Evolutionary conservation across 148 eudicot genomes (phyloP).

Genomic region (Tetragonia tetragonoides): DNA sequence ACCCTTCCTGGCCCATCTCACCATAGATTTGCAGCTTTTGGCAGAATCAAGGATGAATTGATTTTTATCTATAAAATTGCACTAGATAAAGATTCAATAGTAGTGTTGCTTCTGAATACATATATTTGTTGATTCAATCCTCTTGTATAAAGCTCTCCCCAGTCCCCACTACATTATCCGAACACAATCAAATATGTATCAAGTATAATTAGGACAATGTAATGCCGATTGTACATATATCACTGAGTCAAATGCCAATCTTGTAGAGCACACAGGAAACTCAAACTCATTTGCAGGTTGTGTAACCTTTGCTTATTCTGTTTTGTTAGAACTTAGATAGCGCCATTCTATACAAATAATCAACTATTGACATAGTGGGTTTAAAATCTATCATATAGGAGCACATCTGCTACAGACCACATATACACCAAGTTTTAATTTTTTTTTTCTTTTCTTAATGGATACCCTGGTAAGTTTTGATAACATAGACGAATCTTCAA

Average conservation of each 20-base stretch:
- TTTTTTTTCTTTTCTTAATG: too few species aligned
- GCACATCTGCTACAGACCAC: neutral
- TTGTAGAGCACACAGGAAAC: neutral
- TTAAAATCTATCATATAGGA: neutral
- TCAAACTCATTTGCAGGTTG: neutral
- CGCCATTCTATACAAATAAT: neutral
- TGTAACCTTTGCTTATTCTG: neutral
- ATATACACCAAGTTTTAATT: too few species aligned
- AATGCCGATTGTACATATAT: neutral
- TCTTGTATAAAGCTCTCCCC: slow-evolving; percentile 10
- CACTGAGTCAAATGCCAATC: neutral
- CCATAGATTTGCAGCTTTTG: slow-evolving; percentile 19
- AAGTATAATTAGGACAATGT: neutral
- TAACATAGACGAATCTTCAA: neutral
- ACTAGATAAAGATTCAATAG: neutral
- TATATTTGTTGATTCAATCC: neutral
- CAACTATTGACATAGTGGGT: neutral
- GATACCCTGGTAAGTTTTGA: neutral
- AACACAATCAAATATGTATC: neutral
- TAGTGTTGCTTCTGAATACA: neutral
- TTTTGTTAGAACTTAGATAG: neutral
- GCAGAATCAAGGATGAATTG: neutral
- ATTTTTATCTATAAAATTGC: neutral
- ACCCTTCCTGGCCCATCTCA: slow-evolving; percentile 40
- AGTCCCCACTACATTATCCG: neutral